Evolutionary conservation across 805 yeast genomes (phyloP).

Genomic region (Starmera dryadoides): DNA sequence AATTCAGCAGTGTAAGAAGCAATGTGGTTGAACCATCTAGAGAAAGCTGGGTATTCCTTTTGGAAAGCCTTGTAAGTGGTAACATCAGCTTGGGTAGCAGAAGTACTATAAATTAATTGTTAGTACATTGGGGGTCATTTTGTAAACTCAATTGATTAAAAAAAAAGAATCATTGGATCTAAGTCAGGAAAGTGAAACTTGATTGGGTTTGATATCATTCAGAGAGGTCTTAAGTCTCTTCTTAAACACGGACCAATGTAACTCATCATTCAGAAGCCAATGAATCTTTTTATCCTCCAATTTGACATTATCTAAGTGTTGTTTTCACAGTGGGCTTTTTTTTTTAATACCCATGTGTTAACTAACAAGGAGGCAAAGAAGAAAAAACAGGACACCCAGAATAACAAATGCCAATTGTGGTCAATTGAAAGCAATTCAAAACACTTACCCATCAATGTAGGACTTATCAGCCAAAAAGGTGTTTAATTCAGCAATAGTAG

Average conservation of each 20-base stretch:
- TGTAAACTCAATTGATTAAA: too few species aligned
- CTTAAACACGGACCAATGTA: conserved; percentile 94
- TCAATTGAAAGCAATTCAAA: background rate
- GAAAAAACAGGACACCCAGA: too few species aligned
- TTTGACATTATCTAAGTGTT: too few species aligned
- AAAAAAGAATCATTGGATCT: background rate
- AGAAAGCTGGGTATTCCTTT: conserved; percentile 82
- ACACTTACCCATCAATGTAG: conserved; percentile 90
- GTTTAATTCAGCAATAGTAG: conserved; percentile 70
- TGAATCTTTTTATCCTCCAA: background rate
- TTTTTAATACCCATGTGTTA: too few species aligned
- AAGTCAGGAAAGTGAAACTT: conserved; percentile 34
- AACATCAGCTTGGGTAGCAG: conserved; percentile 95
- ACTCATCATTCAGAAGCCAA: conserved; percentile 48
- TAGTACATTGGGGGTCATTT: background rate
- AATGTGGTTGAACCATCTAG: conserved; percentile 99
- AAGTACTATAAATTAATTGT: conserved; percentile 41
- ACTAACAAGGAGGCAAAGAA: too few species aligned
- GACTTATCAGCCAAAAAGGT: conserved; percentile 86
- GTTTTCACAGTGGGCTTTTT: too few species aligned
- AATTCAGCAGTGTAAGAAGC: conserved; percentile 88
- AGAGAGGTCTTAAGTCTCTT: conserved; percentile 94
- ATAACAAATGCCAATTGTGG: background rate
- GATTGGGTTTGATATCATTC: conserved; percentile 74
- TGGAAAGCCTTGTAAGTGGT: conserved; percentile 92